These are phyloP conservation scores for Plectosphaerella plurivora DNA, from an alignment of 2,329 filamentous ascomycete species.

Conservation along the genomic window DNA sequence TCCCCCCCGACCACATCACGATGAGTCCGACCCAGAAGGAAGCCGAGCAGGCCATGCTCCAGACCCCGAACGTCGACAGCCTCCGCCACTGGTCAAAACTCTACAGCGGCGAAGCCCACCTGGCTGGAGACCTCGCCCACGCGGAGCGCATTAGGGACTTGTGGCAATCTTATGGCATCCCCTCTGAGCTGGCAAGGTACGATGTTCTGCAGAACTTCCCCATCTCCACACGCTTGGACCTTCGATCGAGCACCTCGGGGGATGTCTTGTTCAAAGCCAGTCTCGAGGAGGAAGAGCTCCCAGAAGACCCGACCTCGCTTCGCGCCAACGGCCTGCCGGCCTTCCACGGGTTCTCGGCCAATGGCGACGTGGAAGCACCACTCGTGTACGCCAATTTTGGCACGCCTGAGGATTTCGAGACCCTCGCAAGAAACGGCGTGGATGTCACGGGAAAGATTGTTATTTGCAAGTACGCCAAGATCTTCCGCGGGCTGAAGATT, in stretches of 20 bases:
- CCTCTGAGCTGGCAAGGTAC: constrained; percentile 30
- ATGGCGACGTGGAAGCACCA: constrained; percentile 63
- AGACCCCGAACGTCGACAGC: constrained; percentile 9
- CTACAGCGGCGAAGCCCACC: constrained; percentile 15
- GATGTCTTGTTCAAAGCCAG: constrained; percentile 36
- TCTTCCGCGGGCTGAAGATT: constrained; percentile 68
- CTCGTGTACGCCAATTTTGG: constrained; percentile 71
- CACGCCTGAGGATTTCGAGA: constrained; percentile 62
- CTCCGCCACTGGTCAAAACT: constrained; percentile 15
- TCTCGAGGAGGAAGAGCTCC: constrained; percentile 57
- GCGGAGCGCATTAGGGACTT: constrained; percentile 16
- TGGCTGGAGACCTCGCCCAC: constrained; percentile 16
- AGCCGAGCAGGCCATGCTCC: constrained; percentile 14
- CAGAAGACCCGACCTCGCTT: constrained; percentile 48
- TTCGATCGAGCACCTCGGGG: constrained; percentile 6
- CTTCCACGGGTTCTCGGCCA: constrained; percentile 72
- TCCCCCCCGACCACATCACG: background rate
- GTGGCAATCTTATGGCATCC: constrained; percentile 16
- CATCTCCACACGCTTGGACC: constrained; percentile 22
- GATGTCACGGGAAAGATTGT: constrained; percentile 64
- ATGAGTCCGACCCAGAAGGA: constrained; percentile 13
- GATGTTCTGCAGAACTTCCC: constrained; percentile 53
- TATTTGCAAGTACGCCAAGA: constrained; percentile 63
- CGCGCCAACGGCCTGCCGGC: constrained; percentile 59
- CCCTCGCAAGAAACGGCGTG: constrained; percentile 32